Conservation (phyloP, 495 filamentous ascomycete genomes). For the Daldinia childiae region DNA sequence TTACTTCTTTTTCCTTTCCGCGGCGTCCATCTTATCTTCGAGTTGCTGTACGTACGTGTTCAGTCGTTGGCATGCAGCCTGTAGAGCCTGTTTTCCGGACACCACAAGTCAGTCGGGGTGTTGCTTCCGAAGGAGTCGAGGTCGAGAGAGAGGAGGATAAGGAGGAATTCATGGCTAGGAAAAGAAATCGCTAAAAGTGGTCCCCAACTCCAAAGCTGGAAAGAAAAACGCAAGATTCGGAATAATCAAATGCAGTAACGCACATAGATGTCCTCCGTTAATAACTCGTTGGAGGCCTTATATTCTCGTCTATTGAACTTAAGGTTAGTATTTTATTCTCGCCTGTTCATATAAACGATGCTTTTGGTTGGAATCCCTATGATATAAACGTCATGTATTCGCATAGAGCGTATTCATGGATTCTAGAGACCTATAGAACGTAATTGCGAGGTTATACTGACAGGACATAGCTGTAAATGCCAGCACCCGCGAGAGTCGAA, state of each 20-base stretch:
- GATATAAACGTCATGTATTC: neutral
- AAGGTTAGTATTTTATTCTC: conserved; percentile 22
- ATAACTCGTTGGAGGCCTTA: conserved; percentile 88
- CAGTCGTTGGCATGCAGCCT: conserved; percentile 85
- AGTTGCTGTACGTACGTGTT: conserved; percentile 82
- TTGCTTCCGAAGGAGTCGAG: conserved; percentile 29
- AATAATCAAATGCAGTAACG: conserved; percentile 63
- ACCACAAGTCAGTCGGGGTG: conserved; percentile 36
- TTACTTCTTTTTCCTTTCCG: conserved; percentile 63
- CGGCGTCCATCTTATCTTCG: conserved; percentile 80
- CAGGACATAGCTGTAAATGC: conserved; percentile 89
- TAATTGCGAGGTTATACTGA: conserved; percentile 31
- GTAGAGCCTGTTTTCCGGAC: conserved; percentile 71
- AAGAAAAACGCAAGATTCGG: conserved; percentile 34
- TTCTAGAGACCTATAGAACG: neutral
- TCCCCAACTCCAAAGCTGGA: conserved; percentile 29
- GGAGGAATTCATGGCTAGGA: conserved; percentile 4
- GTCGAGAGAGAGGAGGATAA: conserved; percentile 14
- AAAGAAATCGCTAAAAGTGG: conserved; percentile 6
- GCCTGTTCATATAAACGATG: neutral
- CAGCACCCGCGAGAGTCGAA: conserved; percentile 77
- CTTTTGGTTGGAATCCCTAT: neutral
- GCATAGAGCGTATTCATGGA: neutral
- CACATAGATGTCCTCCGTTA: conserved; percentile 97
- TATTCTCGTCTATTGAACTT: conserved; percentile 73